phyloP scores from a whole-genome alignment of 2,329 filamentous ascomycete species.

The Colletotrichum gigasporum region DNA sequence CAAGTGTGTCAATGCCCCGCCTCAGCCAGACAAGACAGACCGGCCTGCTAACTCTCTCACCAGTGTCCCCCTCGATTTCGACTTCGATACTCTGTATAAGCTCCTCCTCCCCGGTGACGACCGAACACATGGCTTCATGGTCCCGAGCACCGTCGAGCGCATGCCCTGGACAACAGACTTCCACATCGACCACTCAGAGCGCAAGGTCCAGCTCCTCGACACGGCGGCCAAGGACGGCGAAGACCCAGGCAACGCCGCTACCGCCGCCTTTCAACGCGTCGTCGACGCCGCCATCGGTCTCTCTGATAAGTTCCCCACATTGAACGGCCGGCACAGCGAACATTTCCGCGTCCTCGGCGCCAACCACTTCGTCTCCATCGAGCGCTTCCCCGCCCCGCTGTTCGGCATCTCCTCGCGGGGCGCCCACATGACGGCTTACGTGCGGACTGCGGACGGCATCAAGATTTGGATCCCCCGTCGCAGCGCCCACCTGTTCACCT shows the following conservation, averaged over 20 bases:
- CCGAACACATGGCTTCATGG: constrained; percentile 60
- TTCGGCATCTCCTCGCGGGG: constrained; percentile 76
- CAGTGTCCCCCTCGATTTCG: constrained; percentile 59
- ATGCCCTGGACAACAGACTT: constrained; percentile 58
- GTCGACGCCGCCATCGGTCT: constrained; percentile 47
- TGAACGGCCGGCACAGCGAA: constrained; percentile 52
- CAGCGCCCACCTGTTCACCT: constrained; percentile 74
- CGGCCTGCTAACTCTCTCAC: neutral
- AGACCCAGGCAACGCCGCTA: constrained; percentile 42
- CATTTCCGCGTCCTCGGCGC: constrained; percentile 51
- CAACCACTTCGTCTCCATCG: constrained; percentile 55
- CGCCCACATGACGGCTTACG: constrained; percentile 73
- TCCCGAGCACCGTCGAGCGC: constrained; percentile 52
- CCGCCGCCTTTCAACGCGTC: constrained; percentile 48
- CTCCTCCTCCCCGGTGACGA: constrained; percentile 55
- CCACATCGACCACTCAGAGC: constrained; percentile 42
- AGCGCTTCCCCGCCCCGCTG: constrained; percentile 69
- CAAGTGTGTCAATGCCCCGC: constrained; percentile 45
- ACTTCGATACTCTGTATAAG: constrained; percentile 53
- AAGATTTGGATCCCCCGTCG: constrained; percentile 79
- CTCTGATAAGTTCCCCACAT: constrained; percentile 46
- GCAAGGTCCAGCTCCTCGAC: constrained; percentile 43
- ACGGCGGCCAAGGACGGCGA: constrained; percentile 34
- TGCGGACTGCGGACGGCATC: constrained; percentile 51
- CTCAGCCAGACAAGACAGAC: neutral